A percentile compares a stretch with the other conserved stretches of the same genome.
phyloP scores from a whole-genome alignment of 345 rosid species.

The Eutrema heterophyllum region DNA sequence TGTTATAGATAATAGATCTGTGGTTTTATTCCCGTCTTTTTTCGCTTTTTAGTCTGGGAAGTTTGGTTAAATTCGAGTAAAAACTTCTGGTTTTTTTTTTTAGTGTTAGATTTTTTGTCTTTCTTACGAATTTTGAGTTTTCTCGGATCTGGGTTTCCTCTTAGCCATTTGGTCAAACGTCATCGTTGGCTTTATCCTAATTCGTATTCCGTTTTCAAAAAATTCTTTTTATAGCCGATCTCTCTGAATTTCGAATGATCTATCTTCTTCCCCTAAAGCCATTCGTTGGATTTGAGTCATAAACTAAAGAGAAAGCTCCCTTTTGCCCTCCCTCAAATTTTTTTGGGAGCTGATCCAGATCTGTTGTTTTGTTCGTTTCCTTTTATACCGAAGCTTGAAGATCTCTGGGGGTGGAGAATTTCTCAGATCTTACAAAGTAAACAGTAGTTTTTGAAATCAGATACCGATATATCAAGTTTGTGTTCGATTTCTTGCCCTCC shows the following conservation, averaged over 20 bases:
- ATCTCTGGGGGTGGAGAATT: no score
- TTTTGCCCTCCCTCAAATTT: not conserved
- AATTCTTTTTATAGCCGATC: not conserved
- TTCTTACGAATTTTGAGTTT: not conserved
- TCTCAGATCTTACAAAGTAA: slow-evolving; percentile 13
- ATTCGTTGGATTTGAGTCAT: not conserved
- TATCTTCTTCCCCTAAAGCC: not conserved
- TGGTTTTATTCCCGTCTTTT: not conserved
- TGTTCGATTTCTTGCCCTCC: not conserved
- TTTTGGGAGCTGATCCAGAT: not conserved
- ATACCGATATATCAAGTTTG: not conserved
- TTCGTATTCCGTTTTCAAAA: not conserved
- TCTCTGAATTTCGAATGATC: slow-evolving; percentile 3
- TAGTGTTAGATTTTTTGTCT: not conserved
- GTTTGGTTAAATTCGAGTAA: not conserved
- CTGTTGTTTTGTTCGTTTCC: not conserved
- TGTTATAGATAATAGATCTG: slow-evolving; percentile 22
- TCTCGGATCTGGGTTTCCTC: slow-evolving; percentile 11
- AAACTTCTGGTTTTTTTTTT: not conserved
- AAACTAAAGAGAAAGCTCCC: not conserved
- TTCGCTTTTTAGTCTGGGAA: not conserved
- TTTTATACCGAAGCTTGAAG: not conserved
- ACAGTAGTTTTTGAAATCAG: not conserved
- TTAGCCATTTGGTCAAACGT: slow-evolving; percentile 3
- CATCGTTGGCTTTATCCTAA: slow-evolving; percentile 9